Base-by-base conservation (phyloP, 1,139 yeast species). In the Kodamaea arcana region DNA sequence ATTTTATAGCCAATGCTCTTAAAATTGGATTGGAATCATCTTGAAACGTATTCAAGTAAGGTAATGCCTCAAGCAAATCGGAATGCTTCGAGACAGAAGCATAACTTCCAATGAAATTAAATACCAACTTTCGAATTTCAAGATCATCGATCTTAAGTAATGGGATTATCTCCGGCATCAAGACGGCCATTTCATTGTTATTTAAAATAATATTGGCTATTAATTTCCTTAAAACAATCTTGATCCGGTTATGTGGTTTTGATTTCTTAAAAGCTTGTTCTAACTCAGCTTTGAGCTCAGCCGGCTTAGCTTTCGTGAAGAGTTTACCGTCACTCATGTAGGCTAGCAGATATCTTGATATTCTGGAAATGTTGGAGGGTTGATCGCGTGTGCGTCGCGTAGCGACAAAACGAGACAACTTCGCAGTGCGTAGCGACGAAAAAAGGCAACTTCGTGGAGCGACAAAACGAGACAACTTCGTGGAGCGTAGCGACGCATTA, bases 161-260 rank as follows among this genome's bases (percentile, higher is more conserved):
- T 23, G 65, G 65, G 7, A 84, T 54, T 10, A 90, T 73, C 31
- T 84, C 94, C 1, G 83, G 80, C 53, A 82, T 75, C 40, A 90
- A 54, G 25, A 65, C 52, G 9, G 78, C 69, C 76, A 88, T 75
- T 51, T 90, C 97, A 44, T 73, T 72, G 53, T 87, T 87, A 39
- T 88, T 88, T 61, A 88, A 69, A 4, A 94, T 82, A 59, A 87
- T 72, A 55, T 88, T 90, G 30, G 95, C 94, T 6, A 88, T 71
- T 21, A 87, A 73, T 52, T 84, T 84, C 56, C 81, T 82, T 45
- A 92, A 63, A 1, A 87, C 80, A 15, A 72, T 61, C 52, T 78
- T 80, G 50, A 80, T 69, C 55, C 60, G 66, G 42, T 49, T 48
- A 25, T 62, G 66, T 3, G 75, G 71, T 42, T 65, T 67, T 46